These are phyloP conservation scores for Stygiomarasmius scandens DNA, from an alignment of 1,284 basidiomycete species.

Conservation along the genomic window DNA sequence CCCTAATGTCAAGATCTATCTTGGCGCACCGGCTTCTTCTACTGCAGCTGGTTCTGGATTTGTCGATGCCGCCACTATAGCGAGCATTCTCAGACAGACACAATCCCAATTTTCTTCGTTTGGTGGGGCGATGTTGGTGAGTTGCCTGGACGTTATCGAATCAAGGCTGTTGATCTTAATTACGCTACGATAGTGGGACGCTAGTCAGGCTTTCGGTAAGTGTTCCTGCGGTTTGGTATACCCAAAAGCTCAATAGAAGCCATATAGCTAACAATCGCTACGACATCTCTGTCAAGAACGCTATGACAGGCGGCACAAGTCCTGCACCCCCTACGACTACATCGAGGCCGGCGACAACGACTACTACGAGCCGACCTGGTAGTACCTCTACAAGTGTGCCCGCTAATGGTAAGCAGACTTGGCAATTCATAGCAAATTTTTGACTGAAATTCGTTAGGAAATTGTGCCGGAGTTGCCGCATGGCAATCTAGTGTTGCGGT, in stretches of 20 bases:
- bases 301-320: conserved; percentile 37
- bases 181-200: conserved; percentile 27
- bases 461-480: conserved; percentile 49
- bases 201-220: conserved; percentile 32
- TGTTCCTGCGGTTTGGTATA: conserved; percentile 5
- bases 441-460: conserved; percentile 33
- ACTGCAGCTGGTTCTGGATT: conserved; percentile 55
- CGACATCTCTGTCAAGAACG: conserved; percentile 54
- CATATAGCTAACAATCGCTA: conserved; percentile 51
- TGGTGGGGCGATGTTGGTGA: conserved; percentile 64
- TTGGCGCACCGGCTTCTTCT: conserved; percentile 58
- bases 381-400: conserved; percentile 25
- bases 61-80: conserved; percentile 48
- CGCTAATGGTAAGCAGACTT: conserved; percentile 8
- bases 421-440: conserved; percentile 10
- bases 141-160: not conserved
- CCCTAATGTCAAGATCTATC: conserved; percentile 61
- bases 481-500: conserved; percentile 51
- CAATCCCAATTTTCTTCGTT: conserved; percentile 60
- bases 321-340: conserved; percentile 26
- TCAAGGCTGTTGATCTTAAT: not conserved
- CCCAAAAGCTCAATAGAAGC: not conserved
- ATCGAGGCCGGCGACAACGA: conserved; percentile 23
- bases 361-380: conserved; percentile 28
- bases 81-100: conserved; percentile 44